Percentiles rank a stretch among this genome's conserved stretches.
These are phyloP conservation scores for Neobulgaria alba DNA, from an alignment of 2,329 filamentous ascomycete species.

Conservation along the genomic window DNA sequence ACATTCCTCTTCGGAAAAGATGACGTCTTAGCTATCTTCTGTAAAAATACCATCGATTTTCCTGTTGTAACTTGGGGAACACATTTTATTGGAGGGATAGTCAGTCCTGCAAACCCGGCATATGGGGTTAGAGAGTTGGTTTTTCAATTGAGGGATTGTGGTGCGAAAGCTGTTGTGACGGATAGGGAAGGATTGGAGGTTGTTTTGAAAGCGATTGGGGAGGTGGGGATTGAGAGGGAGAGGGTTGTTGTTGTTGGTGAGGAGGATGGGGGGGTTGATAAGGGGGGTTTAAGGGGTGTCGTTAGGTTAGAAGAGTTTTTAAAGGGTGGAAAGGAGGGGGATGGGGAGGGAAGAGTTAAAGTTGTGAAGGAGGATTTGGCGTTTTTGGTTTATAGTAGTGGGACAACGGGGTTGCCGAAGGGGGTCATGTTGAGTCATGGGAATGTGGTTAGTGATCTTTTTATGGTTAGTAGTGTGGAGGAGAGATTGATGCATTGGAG, in stretches of 20 bases:
- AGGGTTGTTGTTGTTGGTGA: conserved; percentile 69
- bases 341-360: background rate
- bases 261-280: no score
- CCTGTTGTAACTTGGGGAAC: conserved; percentile 66
- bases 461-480: background rate
- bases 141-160: conserved; percentile 70
- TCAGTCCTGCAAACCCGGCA: conserved; percentile 77
- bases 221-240: background rate
- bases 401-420: conserved; percentile 54
- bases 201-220: conserved; percentile 31
- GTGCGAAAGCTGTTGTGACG: conserved; percentile 65
- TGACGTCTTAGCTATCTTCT: conserved; percentile 72
- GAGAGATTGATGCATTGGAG: conserved; percentile 1
- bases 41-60: conserved; percentile 77
- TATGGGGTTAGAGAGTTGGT: conserved; percentile 79
- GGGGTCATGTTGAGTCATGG: conserved; percentile 78
- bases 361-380: conserved; percentile 57
- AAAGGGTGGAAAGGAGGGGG: conserved; percentile 34
- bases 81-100: conserved; percentile 70
- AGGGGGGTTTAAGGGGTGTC: no score
- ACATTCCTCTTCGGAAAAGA: conserved; percentile 68
- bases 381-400: conserved; percentile 61
- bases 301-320: conserved; percentile 50
- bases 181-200: conserved; percentile 60
- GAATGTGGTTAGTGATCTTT: conserved; percentile 70